Evolutionary conservation across 768 basidiomycete genomes (phyloP).

Genomic region (Tylopilus rubrobrunneus): DNA sequence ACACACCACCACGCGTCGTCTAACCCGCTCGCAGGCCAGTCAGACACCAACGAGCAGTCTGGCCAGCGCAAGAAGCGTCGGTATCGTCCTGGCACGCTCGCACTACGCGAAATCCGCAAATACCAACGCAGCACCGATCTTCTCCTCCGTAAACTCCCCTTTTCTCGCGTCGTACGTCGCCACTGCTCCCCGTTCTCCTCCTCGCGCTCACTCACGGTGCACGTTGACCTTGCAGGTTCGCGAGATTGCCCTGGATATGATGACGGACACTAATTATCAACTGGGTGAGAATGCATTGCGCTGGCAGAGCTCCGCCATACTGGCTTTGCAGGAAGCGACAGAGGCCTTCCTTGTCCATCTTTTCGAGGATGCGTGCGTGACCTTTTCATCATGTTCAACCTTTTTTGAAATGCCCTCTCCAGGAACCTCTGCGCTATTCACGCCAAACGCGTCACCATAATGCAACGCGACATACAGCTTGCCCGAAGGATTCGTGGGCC

Average conservation of each 20-base stretch:
- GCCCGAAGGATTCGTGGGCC: constrained; percentile 92
- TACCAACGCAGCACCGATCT: constrained; percentile 94
- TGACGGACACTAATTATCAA: constrained; percentile 65
- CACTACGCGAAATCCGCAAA: constrained; percentile 87
- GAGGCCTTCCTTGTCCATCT: constrained; percentile 93
- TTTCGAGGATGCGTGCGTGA: constrained; percentile 95
- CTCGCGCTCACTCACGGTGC: constrained; percentile 8
- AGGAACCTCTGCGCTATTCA: constrained; percentile 97
- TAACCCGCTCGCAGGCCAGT: constrained; percentile 17
- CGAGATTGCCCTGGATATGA: constrained; percentile 91
- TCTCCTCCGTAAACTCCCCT: constrained; percentile 82
- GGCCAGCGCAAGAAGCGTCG: constrained; percentile 48
- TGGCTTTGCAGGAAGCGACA: constrained; percentile 95
- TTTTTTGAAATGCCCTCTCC: constrained; percentile 4
- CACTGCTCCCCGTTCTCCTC: not conserved
- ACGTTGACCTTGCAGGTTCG: constrained; percentile 61
- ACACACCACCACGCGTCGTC: constrained; percentile 7
- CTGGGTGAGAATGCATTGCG: constrained; percentile 60
- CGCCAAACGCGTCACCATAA: constrained; percentile 96
- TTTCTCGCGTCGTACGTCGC: constrained; percentile 79
- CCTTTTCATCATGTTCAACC: not conserved
- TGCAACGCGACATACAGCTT: constrained; percentile 96
- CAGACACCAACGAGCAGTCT: constrained; percentile 23
- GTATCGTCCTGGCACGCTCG: constrained; percentile 89
- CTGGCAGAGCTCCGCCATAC: constrained; percentile 93